A percentile compares a stretch with the other conserved stretches of the same genome.
Conservation (phyloP, 2,329 filamentous ascomycete species). For the Aspergillus latus region DNA sequence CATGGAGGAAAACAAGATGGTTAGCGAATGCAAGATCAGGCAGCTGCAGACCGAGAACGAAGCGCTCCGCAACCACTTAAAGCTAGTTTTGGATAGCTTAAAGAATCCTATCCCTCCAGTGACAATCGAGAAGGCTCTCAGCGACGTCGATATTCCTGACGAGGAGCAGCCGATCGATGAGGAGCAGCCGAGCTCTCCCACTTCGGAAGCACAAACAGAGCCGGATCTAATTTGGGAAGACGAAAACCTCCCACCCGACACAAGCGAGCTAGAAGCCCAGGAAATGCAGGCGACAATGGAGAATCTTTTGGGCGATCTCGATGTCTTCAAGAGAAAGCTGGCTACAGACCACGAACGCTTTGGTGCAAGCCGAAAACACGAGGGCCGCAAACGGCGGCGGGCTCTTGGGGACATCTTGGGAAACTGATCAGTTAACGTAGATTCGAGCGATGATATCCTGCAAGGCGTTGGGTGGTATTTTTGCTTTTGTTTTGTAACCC, state of each 20-base stretch:
- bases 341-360: constrained; percentile 65
- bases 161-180: constrained; percentile 48
- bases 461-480: constrained; percentile 13
- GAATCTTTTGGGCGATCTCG: constrained; percentile 75
- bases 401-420: constrained; percentile 31
- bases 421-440: constrained; percentile 27
- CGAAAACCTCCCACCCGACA: constrained; percentile 49
- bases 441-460: constrained; percentile 4
- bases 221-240: constrained; percentile 47
- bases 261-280: constrained; percentile 47
- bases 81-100: constrained; percentile 78
- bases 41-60: constrained; percentile 88
- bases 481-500: constrained; percentile 6
- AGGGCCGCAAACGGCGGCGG: constrained; percentile 31
- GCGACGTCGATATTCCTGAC: constrained; percentile 32
- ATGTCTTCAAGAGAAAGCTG: constrained; percentile 80
- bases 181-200: constrained; percentile 30
- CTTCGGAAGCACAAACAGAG: constrained; percentile 32
- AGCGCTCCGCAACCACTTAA: constrained; percentile 80
- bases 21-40: constrained; percentile 91
- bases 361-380: constrained; percentile 27
- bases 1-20: constrained; percentile 91
- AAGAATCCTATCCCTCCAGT: constrained; percentile 80
- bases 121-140: constrained; percentile 34
- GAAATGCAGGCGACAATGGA: constrained; percentile 84